These are phyloP conservation scores for Dioscorea cayenensis DNA, from an alignment of 116 monocot species.

Conservation along the genomic window DNA sequence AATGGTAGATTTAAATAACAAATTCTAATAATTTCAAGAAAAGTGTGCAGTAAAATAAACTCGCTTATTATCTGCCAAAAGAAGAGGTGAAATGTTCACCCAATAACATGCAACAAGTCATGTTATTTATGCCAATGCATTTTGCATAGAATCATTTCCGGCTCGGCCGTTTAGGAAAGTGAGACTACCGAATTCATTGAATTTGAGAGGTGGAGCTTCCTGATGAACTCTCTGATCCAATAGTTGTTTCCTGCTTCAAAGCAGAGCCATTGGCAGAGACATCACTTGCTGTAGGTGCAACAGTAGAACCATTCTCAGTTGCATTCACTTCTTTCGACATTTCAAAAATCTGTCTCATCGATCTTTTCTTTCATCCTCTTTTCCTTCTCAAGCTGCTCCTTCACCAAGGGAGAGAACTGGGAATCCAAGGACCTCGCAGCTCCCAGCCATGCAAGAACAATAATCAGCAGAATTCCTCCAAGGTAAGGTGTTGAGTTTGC, in stretches of 20 bases:
- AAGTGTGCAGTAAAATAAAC: not conserved
- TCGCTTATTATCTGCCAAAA: not conserved
- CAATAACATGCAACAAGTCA: not conserved
- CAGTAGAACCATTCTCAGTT: constrained; percentile 16
- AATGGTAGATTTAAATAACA: not conserved
- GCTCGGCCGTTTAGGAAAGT: not conserved
- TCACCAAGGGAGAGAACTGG: constrained; percentile 64
- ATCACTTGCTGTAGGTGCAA: constrained; percentile 28
- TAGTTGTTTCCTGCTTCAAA: constrained; percentile 21
- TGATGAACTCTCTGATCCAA: constrained; percentile 23
- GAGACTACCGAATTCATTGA: constrained; percentile 3
- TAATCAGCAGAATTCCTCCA: constrained; percentile 75
- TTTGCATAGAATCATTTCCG: not conserved
- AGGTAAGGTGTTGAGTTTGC: constrained; percentile 83
- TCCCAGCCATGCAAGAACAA: constrained; percentile 72
- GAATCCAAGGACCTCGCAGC: constrained; percentile 68
- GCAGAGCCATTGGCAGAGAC: constrained; percentile 34
- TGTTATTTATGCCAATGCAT: not conserved
- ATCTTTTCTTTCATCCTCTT: constrained; percentile 33
- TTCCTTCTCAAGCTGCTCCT: constrained; percentile 63
- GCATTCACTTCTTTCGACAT: not conserved
- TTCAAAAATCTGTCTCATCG: constrained; percentile 13
- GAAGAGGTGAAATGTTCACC: not conserved
- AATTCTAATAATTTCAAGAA: not conserved
- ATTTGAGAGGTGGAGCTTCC: constrained; percentile 14